These are phyloP conservation scores for Solanum dulcamara DNA, from an alignment of 257 asterid genomes.

Conservation along the genomic window DNA sequence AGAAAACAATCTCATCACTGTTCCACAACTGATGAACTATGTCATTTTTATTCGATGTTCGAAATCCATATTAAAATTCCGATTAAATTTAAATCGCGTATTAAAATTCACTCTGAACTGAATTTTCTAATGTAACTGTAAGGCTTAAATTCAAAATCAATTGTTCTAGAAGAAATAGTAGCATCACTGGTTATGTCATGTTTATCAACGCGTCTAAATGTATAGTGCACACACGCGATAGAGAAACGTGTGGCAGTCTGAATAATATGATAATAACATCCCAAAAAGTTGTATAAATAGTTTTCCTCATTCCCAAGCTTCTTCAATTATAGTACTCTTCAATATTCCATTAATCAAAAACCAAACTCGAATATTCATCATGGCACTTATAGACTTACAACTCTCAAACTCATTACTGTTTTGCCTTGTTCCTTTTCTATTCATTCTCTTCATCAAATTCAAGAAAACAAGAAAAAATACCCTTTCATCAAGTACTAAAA, in stretches of 20 bases:
- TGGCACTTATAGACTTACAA: not conserved
- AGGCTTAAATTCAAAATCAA: too few relatives aligned
- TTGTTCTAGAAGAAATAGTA: too few relatives aligned
- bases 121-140: too few relatives aligned
- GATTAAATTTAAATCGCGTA: too few relatives aligned
- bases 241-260: not conserved
- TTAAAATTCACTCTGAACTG: too few relatives aligned
- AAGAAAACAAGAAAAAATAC: not conserved
- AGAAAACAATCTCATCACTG: too few relatives aligned
- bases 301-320: not conserved
- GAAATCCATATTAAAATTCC: too few relatives aligned
- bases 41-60: too few relatives aligned
- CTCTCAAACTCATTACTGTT: slow-evolving; percentile 10
- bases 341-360: not conserved
- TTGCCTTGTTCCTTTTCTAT: slow-evolving; percentile 8
- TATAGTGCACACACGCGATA: not conserved
- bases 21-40: too few relatives aligned
- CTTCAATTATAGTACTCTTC: too few relatives aligned
- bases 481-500: not conserved
- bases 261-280: not conserved
- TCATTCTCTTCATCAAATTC: slow-evolving; percentile 9
- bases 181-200: not conserved
- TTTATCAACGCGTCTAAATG: not conserved
- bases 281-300: not conserved
- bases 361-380: not conserved